Evolutionary conservation across 176 grass and related monocot genomes (phyloP).

Genomic region (Musa troglodytarum): DNA sequence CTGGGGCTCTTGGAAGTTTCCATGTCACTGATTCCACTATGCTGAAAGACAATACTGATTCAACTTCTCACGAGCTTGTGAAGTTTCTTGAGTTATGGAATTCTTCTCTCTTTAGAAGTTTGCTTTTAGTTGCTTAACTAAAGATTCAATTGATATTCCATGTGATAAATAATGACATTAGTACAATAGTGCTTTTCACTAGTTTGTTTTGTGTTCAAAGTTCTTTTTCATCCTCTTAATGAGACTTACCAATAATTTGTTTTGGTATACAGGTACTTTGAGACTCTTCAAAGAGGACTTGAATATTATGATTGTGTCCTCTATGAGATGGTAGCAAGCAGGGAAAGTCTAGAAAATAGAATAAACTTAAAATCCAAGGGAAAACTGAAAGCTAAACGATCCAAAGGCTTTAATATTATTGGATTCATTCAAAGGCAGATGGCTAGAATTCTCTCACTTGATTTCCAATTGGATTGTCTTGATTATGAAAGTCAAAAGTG

Average conservation of each 20-base stretch:
- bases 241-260: not conserved
- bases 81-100: too few species aligned
- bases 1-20: too few species aligned
- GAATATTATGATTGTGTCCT: slow-evolving; percentile 69
- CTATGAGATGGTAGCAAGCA: slow-evolving; percentile 72
- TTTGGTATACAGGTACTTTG: slow-evolving; percentile 52
- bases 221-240: not conserved
- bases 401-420: slow-evolving; percentile 64
- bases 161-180: too few species aligned
- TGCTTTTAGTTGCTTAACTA: too few species aligned
- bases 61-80: too few species aligned
- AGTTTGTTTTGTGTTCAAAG: too few species aligned
- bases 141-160: too few species aligned
- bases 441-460: slow-evolving; percentile 64
- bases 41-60: too few species aligned
- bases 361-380: slow-evolving; percentile 29
- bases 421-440: slow-evolving; percentile 82
- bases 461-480: slow-evolving; percentile 86
- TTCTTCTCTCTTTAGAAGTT: too few species aligned
- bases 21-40: too few species aligned
- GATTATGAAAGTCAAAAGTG: slow-evolving; percentile 72
- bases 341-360: slow-evolving; percentile 32
- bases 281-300: slow-evolving; percentile 60
- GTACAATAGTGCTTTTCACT: too few species aligned
- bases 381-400: slow-evolving; percentile 18